phyloP scores from a whole-genome alignment of 106 monocot genomes.

The Acorus gramineus region DNA sequence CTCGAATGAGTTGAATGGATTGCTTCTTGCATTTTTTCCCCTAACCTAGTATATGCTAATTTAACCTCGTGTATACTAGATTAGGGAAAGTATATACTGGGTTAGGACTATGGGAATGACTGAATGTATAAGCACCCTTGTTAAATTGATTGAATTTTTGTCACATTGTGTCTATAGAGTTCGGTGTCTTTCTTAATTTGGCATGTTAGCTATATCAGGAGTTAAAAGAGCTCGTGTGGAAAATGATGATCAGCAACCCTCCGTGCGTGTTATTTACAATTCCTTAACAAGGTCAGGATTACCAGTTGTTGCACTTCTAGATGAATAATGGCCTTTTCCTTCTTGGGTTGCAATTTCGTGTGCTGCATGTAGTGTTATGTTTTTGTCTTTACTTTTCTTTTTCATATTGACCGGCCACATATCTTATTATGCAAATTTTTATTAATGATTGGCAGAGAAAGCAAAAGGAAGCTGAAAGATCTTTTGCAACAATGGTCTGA shows the following conservation, averaged over 20 bases:
- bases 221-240: constrained; percentile 65
- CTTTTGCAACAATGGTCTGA: constrained; percentile 89
- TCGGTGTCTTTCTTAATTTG: constrained; percentile 35
- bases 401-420: neutral
- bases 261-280: constrained; percentile 62
- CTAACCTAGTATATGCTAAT: no score
- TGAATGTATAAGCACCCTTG: neutral
- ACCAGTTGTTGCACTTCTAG: neutral
- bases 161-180: constrained; percentile 1
- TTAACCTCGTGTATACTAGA: no score
- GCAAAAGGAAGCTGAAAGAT: constrained; percentile 72
- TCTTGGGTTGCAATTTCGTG: neutral
- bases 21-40: no score
- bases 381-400: neutral
- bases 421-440: constrained; percentile 1
- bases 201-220: constrained; percentile 33
- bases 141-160: neutral
- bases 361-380: neutral
- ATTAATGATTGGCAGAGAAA: constrained; percentile 43
- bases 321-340: neutral
- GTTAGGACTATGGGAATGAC: no score
- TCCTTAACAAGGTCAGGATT: constrained; percentile 62
- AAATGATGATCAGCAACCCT: constrained; percentile 56
- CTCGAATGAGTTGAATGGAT: no score
- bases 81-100: no score